phyloP scores from a whole-genome alignment of 2,329 filamentous ascomycete species.

The Nigrospora sphaerica region DNA sequence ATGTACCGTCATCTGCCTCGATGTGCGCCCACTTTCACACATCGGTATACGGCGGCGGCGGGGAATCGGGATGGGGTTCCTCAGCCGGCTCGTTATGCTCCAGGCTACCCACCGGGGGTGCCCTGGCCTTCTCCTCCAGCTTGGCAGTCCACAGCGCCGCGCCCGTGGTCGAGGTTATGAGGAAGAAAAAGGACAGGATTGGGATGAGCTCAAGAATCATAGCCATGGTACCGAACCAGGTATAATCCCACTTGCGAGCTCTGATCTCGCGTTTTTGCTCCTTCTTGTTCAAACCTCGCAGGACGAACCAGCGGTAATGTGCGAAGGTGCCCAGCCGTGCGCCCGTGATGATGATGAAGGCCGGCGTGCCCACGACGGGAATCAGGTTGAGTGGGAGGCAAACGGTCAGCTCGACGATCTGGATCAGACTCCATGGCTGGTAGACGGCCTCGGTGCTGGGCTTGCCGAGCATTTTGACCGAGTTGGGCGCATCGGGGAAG shows the following conservation, averaged over 20 bases:
- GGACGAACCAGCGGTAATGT: constrained; percentile 84
- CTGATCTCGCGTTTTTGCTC: constrained; percentile 65
- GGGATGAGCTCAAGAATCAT: constrained; percentile 84
- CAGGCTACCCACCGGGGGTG: constrained; percentile 4
- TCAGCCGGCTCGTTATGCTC: constrained; percentile 2
- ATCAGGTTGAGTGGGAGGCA: constrained; percentile 82
- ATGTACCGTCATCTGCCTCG: no score
- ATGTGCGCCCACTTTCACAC: no score
- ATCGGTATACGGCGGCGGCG: constrained; percentile 30
- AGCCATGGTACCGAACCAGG: constrained; percentile 86
- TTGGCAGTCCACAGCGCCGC: constrained; percentile 80
- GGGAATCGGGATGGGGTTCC: constrained; percentile 19
- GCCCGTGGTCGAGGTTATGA: constrained; percentile 79
- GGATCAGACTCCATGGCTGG: constrained; percentile 83
- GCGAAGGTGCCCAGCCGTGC: constrained; percentile 81
- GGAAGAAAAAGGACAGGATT: constrained; percentile 85
- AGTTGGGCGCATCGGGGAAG: constrained; percentile 60
- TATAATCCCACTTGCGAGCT: constrained; percentile 70
- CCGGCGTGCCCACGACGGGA: constrained; percentile 71
- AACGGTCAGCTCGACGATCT: constrained; percentile 77
- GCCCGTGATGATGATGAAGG: constrained; percentile 84
- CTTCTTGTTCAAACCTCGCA: constrained; percentile 67
- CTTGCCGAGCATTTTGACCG: constrained; percentile 75
- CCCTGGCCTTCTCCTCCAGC: constrained; percentile 54
- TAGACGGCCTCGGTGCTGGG: constrained; percentile 72